phyloP scores from a whole-genome alignment of 441 rosid genomes.

The Populus hybrid region DNA sequence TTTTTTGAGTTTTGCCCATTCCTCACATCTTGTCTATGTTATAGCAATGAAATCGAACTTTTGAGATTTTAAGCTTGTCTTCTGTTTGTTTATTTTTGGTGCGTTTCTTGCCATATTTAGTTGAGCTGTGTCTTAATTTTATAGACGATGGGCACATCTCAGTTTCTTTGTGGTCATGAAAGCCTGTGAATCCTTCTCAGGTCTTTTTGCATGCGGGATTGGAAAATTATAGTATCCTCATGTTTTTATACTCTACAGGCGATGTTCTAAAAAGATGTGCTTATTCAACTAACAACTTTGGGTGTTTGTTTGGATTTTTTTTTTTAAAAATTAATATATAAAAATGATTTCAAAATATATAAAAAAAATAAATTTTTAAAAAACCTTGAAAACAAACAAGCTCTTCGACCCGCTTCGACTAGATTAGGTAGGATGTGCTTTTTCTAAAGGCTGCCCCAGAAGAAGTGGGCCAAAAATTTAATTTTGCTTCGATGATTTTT shows the following conservation, averaged over 20 bases:
- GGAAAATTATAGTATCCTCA: background rate
- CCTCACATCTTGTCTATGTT: conserved; percentile 1
- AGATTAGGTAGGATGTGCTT: background rate
- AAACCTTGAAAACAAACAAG: no score
- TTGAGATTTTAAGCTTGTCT: background rate
- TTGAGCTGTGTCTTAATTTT: background rate
- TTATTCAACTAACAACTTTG: no score
- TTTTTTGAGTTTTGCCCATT: conserved; percentile 8
- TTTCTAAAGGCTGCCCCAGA: background rate
- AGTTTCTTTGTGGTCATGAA: background rate
- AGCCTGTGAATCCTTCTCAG: background rate
- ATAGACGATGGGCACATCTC: background rate
- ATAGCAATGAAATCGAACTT: background rate
- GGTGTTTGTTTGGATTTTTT: no score
- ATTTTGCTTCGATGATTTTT: background rate
- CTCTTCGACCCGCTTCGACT: no score
- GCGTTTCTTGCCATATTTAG: background rate
- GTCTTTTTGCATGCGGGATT: background rate
- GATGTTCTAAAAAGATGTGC: background rate
- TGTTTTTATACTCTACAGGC: background rate
- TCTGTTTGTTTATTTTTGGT: background rate
- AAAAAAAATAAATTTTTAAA: no score
- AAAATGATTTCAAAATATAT: no score
- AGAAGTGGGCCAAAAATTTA: background rate
- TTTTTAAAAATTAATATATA: no score